Base-by-base conservation (phyloP, 2,329 filamentous ascomycete genomes). In the Teratosphaeria gauchensis region DNA sequence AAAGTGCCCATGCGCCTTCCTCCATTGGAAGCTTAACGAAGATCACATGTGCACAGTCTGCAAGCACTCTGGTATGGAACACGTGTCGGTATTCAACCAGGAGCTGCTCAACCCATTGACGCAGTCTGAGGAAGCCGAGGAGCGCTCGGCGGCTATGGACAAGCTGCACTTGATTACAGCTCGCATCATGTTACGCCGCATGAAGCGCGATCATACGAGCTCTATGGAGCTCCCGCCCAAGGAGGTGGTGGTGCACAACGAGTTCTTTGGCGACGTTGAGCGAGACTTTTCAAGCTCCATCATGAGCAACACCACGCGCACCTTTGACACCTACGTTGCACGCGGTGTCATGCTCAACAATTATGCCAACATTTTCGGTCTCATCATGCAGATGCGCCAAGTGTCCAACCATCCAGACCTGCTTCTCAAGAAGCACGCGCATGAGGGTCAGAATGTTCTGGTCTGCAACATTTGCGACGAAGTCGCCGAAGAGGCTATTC, bases 311-410 rank as follows among this genome's bases (percentile, higher is more conserved):
- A 88, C 89, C 7, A 84, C 87, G 59, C 87, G 94, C 61, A 86
- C 91, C 67, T 99, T 97, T 65, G 90, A 97, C 69, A 97, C 92
- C 0, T 99, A 97, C 65, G 94, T 97, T 42, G 88, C 90, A 19
- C 89, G 91, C 63, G 92, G 91, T 77, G 92, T 97, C 21, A 84
- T 99, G 74, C 82, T 99, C 56, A 80, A 97, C 79, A 96, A 96
- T 71, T 97, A 97, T 66, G 94, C 94, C 77, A 99, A 99, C 72
- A 97, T 99, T 64, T 99, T 99, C 68, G 92, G 92, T 70, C 82
- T 99, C 58, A 96, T 99, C 70, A 97, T 97, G 90, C 92, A 96
- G 74, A 97, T 99, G 92, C 88, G 94, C 58, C 94, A 99, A 48
- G 76, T 96, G 30, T 91, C 94, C 7, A 94, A 99, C 65, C 94